These are phyloP conservation scores for Aureobasidium sp. DNA, from an alignment of 2,329 filamentous ascomycete species.

Conservation along the genomic window DNA sequence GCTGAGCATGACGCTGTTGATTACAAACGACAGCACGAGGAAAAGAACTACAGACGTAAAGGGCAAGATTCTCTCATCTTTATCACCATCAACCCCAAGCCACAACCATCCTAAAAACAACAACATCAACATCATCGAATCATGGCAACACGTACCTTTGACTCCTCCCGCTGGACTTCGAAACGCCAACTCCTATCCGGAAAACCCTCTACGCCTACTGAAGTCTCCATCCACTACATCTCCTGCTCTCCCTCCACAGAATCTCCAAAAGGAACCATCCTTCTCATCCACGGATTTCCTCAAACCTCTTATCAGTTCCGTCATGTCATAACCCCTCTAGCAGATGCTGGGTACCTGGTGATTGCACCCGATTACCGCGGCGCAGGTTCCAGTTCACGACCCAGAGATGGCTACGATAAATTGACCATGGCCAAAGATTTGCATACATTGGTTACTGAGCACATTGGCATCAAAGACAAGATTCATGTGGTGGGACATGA, in stretches of 20 bases:
- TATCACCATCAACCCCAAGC: not conserved
- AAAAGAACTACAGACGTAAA: too few relatives aligned
- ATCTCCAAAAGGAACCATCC: conserved; percentile 27
- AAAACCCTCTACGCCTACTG: conserved; percentile 2
- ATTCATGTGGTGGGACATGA: conserved; percentile 41
- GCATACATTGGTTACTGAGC: conserved; percentile 22
- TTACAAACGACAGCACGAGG: not conserved
- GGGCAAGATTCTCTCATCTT: too few relatives aligned
- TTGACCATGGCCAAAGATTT: conserved; percentile 35
- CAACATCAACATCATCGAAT: not conserved
- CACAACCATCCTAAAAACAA: not conserved
- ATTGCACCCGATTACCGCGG: conserved; percentile 35
- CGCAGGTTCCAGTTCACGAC: conserved; percentile 31
- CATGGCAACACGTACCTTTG: not conserved
- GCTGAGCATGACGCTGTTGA: not conserved
- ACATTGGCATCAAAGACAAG: conserved; percentile 29
- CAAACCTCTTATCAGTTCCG: conserved; percentile 41
- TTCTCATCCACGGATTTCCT: conserved; percentile 42
- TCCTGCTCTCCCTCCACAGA: conserved; percentile 16
- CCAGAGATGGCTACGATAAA: conserved; percentile 33
- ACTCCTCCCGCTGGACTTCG: conserved; percentile 2
- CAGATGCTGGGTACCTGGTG: conserved; percentile 32
- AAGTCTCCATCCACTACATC: conserved; percentile 24
- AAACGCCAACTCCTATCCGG: conserved; percentile 12
- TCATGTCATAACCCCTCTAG: conserved; percentile 30